Evolutionary conservation across 2,329 filamentous ascomycete genomes (phyloP), one percentile per base, ranked within the genome.

Genomic region (Mollisiaceae sp.): DNA sequence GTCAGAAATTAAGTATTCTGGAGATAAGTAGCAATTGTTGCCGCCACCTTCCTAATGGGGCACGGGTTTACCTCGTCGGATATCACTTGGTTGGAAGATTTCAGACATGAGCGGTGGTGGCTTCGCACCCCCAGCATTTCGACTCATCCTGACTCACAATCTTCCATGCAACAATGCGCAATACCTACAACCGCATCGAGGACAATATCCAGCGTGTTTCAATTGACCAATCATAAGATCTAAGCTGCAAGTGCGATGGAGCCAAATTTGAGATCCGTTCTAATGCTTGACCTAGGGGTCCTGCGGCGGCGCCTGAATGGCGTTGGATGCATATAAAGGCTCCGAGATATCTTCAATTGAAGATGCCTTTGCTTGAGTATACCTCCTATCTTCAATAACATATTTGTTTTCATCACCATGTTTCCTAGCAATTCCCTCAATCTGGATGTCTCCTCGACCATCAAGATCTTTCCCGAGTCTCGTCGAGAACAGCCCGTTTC

Each of bases 391-490:
- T 8, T 15, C 27, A 27, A 54, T 18, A 5, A 18, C 14, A 14
- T 4, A 1, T 15, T 24, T 32, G 3, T 18, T n/a, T 32, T 1
- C 50, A 18, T 27, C 50, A 35, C n/a, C 24, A 54, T 54, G 50
- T 27, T 54, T 54, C 9, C 18, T n/a, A 54, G 8, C 27, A 18
- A 64, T 22, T 64, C 66, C 2, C 59, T 72, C 20, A 61, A 72
- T 20, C 52, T 72, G 8, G 58, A 70, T 52, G 60, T 71, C n/a
- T 58, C 59, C 1, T 70, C 69, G 24, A 67, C 71, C 5, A 54
- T 45, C 12, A 67, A 43, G 11, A 59, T 73, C 15, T 72, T 70
- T 61, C 71, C 71, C 4, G 61, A 67, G 36, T 60, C 50, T 5
- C 63, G 27, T 24, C 50, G 60, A 47, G 38, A 38, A n/a, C 20